phyloP scores from a whole-genome alignment of 2,329 filamentous ascomycete species.

The Pezicula radicicola region DNA sequence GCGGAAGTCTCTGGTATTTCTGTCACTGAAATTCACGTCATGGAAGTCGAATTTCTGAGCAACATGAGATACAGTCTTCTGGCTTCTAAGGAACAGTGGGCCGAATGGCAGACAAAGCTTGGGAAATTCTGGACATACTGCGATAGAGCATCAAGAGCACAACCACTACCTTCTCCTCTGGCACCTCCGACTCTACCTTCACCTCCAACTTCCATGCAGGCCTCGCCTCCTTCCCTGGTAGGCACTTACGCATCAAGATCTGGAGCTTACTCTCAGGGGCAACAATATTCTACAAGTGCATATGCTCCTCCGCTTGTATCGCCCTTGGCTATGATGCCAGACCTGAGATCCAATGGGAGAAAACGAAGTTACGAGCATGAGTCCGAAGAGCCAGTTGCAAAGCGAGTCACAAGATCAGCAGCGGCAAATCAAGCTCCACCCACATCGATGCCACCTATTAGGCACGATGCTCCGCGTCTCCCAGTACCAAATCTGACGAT shows the following conservation, averaged over 20 bases:
- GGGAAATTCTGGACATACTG: conserved; percentile 75
- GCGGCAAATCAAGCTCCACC: conserved; percentile 5
- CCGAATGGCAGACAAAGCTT: conserved; percentile 79
- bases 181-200: conserved; percentile 43
- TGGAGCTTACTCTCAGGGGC: conserved; percentile 21
- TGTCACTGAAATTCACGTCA: conserved; percentile 93
- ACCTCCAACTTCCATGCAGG: conserved; percentile 45
- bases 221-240: conserved; percentile 39
- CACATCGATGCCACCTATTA: conserved; percentile 8
- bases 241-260: conserved; percentile 33
- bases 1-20: conserved; percentile 94
- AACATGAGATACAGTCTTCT: conserved; percentile 96
- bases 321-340: conserved; percentile 31
- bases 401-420: conserved; percentile 33
- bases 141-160: conserved; percentile 23
- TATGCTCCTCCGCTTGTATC: conserved; percentile 30
- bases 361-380: conserved; percentile 59
- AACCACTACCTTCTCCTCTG: conserved; percentile 18
- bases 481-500: conserved; percentile 68
- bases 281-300: conserved; percentile 31
- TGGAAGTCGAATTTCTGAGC: conserved; percentile 99
- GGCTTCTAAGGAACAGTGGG: conserved; percentile 83
- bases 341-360: conserved; percentile 33
- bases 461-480: conserved; percentile 48
- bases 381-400: conserved; percentile 51